Percentiles rank a stretch among this genome's conserved stretches.
Evolutionary conservation across 371 early-diverging fungal genomes (phyloP).

Genomic region (Saksenaea vasiformis): DNA sequence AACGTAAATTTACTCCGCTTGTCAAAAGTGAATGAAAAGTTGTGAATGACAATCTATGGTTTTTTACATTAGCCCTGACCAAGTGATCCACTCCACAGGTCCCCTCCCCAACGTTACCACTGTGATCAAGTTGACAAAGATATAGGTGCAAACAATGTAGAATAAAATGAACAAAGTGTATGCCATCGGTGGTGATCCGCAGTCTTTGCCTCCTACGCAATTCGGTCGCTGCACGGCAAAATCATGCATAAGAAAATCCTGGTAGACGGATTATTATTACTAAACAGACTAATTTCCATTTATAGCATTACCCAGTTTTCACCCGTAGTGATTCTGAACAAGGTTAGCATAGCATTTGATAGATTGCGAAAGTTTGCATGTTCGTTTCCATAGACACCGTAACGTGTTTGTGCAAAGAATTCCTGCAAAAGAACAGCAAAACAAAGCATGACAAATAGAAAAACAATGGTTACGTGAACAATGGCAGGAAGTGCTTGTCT

Average conservation of each 20-base stretch:
- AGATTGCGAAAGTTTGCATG: conserved; percentile 53
- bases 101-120: no score
- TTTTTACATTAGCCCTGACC: no score
- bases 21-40: conserved; percentile 59
- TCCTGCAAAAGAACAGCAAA: conserved; percentile 56
- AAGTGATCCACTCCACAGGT: no score
- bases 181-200: conserved; percentile 46
- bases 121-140: conserved; percentile 56
- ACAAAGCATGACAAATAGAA: conserved; percentile 43
- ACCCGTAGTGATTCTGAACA: conserved; percentile 57
- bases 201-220: conserved; percentile 48
- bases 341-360: conserved; percentile 39
- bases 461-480: conserved; percentile 47
- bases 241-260: conserved; percentile 60
- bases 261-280: not conserved
- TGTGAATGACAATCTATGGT: conserved; percentile 51
- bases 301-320: conserved; percentile 51
- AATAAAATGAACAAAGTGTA: conserved; percentile 46
- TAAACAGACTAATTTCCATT: not conserved
- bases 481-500: conserved; percentile 52
- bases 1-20: conserved; percentile 48
- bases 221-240: conserved; percentile 39
- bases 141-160: conserved; percentile 57
- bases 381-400: conserved; percentile 48
- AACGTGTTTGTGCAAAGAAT: conserved; percentile 47